Conservation (phyloP, 2,329 filamentous ascomycete genomes). For the Aspergillus transmontanensis region DNA sequence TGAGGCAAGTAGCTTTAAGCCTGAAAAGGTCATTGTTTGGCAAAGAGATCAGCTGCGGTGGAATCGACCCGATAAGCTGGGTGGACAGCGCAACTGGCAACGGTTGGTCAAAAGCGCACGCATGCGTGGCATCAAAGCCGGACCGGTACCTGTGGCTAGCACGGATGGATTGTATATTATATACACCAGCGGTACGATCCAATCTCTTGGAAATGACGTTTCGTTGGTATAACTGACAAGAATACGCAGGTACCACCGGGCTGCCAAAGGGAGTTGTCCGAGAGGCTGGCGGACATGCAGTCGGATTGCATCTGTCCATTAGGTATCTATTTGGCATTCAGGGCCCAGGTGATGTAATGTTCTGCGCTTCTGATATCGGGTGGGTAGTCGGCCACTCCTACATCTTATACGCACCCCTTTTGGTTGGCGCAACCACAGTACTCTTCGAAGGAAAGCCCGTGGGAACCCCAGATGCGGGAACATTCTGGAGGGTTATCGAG, state of each 20-base stretch:
- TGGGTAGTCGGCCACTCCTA: conserved; percentile 90
- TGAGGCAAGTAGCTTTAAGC: conserved; percentile 68
- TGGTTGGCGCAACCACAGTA: conserved; percentile 82
- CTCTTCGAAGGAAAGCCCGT: conserved; percentile 94
- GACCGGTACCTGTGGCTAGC: conserved; percentile 75
- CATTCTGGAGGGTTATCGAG: conserved; percentile 84
- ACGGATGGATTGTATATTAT: conserved; percentile 86
- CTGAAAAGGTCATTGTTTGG: conserved; percentile 75
- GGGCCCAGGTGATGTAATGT: conserved; percentile 80
- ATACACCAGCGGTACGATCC: conserved; percentile 67
- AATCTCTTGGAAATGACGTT: conserved; percentile 13
- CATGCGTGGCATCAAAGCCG: conserved; percentile 67
- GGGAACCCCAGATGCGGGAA: conserved; percentile 82
- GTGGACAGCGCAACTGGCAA: conserved; percentile 79
- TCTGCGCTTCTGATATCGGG: conserved; percentile 83
- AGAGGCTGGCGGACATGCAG: conserved; percentile 83
- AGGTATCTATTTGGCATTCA: conserved; percentile 80
- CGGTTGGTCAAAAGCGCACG: conserved; percentile 70
- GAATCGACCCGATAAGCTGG: conserved; percentile 67
- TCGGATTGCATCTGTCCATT: conserved; percentile 80
- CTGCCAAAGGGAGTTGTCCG: conserved; percentile 80
- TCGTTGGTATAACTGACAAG: neutral
- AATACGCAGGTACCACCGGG: conserved; percentile 68
- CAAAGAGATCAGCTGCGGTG: conserved; percentile 77
- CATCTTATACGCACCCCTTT: conserved; percentile 84